These are phyloP conservation scores for sweet orange (Citrus sinensis) DNA, from an alignment of 345 rosid species.

Conservation along the genomic window DVS_A1.0 CM039161.1:4749001-4749500, in stretches of 20 bases:
- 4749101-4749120: neutral
- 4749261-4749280: constrained; percentile 38
- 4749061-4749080: neutral
- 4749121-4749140: neutral
- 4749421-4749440: neutral
- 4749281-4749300: constrained; percentile 34
- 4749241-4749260: constrained; percentile 33
- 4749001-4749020: constrained; percentile 83
- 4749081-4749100: neutral
- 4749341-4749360: constrained; percentile 16
- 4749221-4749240: constrained; percentile 43
- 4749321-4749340: constrained; percentile 1
- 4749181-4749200: constrained; percentile 13
- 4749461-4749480: neutral
- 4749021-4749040: constrained; percentile 57
- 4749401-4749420: neutral
- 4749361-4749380: neutral
- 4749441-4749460: neutral
- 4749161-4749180: constrained; percentile 69
- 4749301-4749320: constrained; percentile 15
- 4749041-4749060: neutral
- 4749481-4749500: neutral
- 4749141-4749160: constrained; percentile 86
- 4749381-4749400: neutral
- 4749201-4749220: constrained; percentile 33